Conservation (phyloP, 1,284 basidiomycete species). For the Ganoderma multipileum region DNA sequence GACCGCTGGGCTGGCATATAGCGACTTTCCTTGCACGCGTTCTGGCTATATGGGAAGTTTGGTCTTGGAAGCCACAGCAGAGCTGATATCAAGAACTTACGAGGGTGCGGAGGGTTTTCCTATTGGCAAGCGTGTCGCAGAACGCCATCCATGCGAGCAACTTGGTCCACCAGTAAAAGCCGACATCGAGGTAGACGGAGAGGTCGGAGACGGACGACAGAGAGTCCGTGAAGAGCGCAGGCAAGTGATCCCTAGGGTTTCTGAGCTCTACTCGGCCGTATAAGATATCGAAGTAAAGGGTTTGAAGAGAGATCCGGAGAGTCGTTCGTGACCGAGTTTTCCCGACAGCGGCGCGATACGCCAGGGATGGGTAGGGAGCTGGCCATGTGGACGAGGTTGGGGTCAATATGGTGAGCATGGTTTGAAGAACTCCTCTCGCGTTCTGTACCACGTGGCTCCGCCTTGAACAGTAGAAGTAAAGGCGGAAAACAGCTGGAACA, state of each 20-base stretch:
- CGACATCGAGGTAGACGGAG: slow-evolving; percentile 34
- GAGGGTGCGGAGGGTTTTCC: background rate
- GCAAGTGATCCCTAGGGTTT: slow-evolving; percentile 37
- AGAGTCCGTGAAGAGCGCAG: slow-evolving; percentile 35
- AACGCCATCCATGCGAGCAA: slow-evolving; percentile 36
- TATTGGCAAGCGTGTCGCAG: background rate
- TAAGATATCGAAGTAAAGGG: slow-evolving; percentile 32
- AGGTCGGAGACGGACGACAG: slow-evolving; percentile 25
- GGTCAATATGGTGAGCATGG: slow-evolving; percentile 41
- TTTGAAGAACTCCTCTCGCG: slow-evolving; percentile 34
- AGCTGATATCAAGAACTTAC: background rate
- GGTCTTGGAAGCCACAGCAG: background rate
- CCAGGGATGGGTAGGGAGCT: slow-evolving; percentile 39
- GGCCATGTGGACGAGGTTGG: slow-evolving; percentile 48
- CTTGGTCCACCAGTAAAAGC: slow-evolving; percentile 39
- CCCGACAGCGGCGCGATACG: slow-evolving; percentile 23
- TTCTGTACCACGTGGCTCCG: background rate
- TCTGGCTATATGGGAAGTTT: background rate
- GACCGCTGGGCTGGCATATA: background rate
- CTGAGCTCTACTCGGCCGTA: slow-evolving; percentile 42
- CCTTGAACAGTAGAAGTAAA: background rate
- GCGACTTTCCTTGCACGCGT: background rate
- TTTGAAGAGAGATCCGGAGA: slow-evolving; percentile 15
- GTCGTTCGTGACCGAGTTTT: slow-evolving; percentile 22
- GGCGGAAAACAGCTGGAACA: background rate